These are phyloP conservation scores for Pyrenophora teres DNA, from an alignment of 2,329 filamentous ascomycete species.

Conservation along the genomic window DNA sequence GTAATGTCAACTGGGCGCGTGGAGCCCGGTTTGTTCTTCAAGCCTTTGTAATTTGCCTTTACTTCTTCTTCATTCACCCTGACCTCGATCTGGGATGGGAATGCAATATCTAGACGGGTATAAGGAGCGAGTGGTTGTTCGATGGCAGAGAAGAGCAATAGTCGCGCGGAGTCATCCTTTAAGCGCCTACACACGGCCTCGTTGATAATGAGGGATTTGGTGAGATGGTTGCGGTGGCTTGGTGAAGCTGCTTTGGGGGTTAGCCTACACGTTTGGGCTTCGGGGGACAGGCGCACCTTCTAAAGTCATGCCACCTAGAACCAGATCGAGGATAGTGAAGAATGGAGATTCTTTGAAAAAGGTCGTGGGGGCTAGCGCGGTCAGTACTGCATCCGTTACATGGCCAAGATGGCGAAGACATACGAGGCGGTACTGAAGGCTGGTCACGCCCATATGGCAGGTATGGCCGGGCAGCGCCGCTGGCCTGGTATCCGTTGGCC, in stretches of 20 bases:
- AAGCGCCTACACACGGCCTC: conserved; percentile 61
- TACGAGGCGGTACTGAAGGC: conserved; percentile 23
- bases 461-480: conserved; percentile 14
- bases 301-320: conserved; percentile 70
- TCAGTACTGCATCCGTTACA: not conserved
- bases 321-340: conserved; percentile 69
- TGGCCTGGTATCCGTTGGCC: conserved; percentile 26
- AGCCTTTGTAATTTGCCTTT: conserved; percentile 87
- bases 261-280: conserved; percentile 13
- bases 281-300: conserved; percentile 69
- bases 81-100: conserved; percentile 90
- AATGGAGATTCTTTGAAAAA: conserved; percentile 82
- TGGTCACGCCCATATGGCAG: conserved; percentile 18
- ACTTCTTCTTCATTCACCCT: conserved; percentile 87
- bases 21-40: conserved; percentile 96
- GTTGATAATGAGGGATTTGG: conserved; percentile 63
- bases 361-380: conserved; percentile 47
- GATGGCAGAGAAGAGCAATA: conserved; percentile 83
- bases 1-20: conserved; percentile 95
- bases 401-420: conserved; percentile 5
- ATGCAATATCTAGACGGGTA: conserved; percentile 70
- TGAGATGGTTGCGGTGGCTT: conserved; percentile 62
- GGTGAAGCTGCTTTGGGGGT: conserved; percentile 57
- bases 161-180: conserved; percentile 63
- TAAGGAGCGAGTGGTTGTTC: conserved; percentile 53